Conservation (phyloP, 1,284 basidiomycete species). For the Ustilago bromivora region DNA sequence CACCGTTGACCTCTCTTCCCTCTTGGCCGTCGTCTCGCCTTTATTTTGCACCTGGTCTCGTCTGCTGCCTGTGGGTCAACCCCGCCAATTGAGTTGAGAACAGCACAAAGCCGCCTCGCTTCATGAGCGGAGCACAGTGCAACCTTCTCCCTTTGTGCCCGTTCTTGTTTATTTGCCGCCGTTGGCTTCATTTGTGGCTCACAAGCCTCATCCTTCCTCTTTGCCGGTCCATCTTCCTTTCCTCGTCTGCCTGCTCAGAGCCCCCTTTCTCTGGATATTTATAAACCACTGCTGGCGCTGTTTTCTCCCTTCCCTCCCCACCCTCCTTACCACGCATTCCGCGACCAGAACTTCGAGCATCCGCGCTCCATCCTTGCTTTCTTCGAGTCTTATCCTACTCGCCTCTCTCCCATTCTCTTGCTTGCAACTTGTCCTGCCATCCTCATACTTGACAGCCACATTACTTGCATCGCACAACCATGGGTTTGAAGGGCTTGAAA, state of each 20-base stretch:
- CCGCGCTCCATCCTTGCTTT: not conserved
- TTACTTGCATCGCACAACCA: conserved; percentile 11
- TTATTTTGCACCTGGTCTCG: conserved; percentile 3
- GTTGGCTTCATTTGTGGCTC: conserved; percentile 1
- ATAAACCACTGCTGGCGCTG: not conserved
- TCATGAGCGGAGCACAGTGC: conserved; percentile 10
- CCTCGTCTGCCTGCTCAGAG: no score
- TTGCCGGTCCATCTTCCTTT: not conserved
- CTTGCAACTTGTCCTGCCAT: not conserved
- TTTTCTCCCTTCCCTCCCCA: not conserved
- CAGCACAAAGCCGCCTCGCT: not conserved
- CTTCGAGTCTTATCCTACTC: not conserved
- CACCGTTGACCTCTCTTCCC: not conserved
- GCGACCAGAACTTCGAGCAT: not conserved
- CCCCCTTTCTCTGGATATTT: not conserved
- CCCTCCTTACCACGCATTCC: not conserved
- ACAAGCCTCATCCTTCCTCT: not conserved
- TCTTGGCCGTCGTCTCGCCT: not conserved
- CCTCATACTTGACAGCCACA: not conserved
- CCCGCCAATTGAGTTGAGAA: not conserved
- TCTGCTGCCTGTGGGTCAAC: not conserved
- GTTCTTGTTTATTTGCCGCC: not conserved
- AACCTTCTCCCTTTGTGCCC: conserved; percentile 4
- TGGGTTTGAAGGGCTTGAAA: conserved; percentile 39
- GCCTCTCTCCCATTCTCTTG: not conserved